Percentiles rank a stretch among this genome's conserved stretches.
These are phyloP conservation scores for Lodderomyces theae DNA, from an alignment of 1,139 yeast genomes.

Conservation along the genomic window DNA sequence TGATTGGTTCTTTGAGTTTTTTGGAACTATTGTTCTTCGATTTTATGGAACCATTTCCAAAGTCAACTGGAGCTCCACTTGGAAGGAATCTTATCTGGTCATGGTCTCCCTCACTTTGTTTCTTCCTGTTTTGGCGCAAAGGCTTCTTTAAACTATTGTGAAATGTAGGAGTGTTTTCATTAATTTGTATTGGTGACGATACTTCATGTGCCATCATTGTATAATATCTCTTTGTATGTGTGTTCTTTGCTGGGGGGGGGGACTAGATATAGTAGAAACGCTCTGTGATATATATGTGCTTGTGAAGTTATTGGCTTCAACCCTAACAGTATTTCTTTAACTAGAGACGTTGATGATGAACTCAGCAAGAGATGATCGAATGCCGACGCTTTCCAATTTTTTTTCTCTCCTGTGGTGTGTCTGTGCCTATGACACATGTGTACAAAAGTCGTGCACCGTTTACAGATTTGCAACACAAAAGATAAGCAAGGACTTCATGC, in stretches of 20 bases:
- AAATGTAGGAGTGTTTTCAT: slow-evolving; percentile 3
- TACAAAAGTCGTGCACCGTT: slow-evolving; percentile 2
- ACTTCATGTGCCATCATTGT: slow-evolving; percentile 44
- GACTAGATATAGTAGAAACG: neutral
- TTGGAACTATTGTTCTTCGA: slow-evolving; percentile 6
- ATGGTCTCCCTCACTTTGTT: slow-evolving; percentile 12
- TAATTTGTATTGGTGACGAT: slow-evolving; percentile 21
- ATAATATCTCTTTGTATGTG: no score
- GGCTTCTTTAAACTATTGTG: slow-evolving; percentile 2
- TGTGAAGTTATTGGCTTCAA: no score
- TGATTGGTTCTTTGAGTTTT: slow-evolving; percentile 7
- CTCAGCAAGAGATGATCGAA: no score
- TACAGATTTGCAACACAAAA: no score
- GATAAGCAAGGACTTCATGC: no score
- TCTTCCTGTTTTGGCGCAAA: neutral
- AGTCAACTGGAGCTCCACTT: slow-evolving; percentile 42
- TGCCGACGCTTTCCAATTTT: no score
- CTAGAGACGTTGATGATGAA: no score
- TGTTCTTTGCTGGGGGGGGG: neutral
- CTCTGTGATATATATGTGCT: no score
- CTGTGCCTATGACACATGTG: no score
- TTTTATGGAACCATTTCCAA: slow-evolving; percentile 25
- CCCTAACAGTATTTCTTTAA: no score
- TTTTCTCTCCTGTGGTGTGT: no score
- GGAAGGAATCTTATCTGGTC: slow-evolving; percentile 34